Evolutionary conservation across 345 rosid genomes (phyloP), one percentile per base, ranked within the genome.

Genomic region (Arabis alpina): DNA sequence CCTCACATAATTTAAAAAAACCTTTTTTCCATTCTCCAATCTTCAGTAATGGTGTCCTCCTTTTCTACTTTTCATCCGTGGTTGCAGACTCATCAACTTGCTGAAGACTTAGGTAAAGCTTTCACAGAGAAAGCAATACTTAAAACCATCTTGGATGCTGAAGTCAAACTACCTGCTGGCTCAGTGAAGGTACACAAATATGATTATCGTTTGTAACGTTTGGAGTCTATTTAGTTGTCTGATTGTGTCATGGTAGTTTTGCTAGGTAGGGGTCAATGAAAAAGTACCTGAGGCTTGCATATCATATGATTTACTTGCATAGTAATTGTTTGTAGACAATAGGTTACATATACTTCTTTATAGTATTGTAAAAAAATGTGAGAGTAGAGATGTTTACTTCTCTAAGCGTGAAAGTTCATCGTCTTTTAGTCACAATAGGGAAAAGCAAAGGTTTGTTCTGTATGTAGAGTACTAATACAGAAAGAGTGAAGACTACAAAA

Each of bases 41-140:
- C 52, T 54, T 54, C 1, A 39, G 8, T 55, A 24, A 54, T 24
- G 9, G 23, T 19, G 6, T 63, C 19, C 15, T 67, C 24, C 7
- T 34, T 51, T 23, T 19, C 24, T 12, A 10, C 8, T 30, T 48
- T 48, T 39, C n/a, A 19, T 42, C 36, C 6, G 36, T 54, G 50
- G 9, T 60, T 30, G 62, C 86, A 93, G 98, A 80, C 79, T 77
- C 84, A 91, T 76, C 85, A 86, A 78, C 87, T 91, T 32, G 95
- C 97, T 27, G 95, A 87, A 77, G 98, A 93, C 81, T 66, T 93
- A 66, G 93, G 90, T 61, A 84, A 86, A 82, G 98, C 97, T 70
- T 93, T 89, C 77, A 75, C 97, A 8, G 98, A 93, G 66, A 78
- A 89, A 77, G 71, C 85, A 55, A 82, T 86, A 61, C 70, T 91